phyloP scores from a whole-genome alignment of 164 flowering plant species.

The Kalanchoe fedtschenkoi region DNA sequence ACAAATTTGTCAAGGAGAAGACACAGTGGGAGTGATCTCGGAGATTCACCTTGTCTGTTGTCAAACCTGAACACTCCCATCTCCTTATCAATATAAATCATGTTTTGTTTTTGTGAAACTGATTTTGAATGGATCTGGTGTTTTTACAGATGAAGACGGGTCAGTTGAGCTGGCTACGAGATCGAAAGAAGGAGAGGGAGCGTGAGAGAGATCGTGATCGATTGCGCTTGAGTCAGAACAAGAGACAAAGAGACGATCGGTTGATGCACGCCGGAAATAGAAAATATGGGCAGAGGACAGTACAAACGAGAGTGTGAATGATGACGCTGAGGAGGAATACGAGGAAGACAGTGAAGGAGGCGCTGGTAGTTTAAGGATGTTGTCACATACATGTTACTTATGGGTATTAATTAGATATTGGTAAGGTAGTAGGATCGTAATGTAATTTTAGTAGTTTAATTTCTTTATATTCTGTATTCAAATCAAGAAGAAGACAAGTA shows the following conservation, averaged over 20 bases:
- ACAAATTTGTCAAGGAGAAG: conserved; percentile 66
- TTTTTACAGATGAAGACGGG: conserved; percentile 68
- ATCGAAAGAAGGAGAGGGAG: conserved; percentile 35
- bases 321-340: conserved; percentile 71
- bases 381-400: no score
- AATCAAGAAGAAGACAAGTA: no score
- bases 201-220: conserved; percentile 53
- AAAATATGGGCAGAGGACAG: conserved; percentile 52
- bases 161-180: conserved; percentile 56
- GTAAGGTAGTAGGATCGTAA: no score
- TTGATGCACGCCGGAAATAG: conserved; percentile 26
- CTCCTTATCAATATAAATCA: not conserved
- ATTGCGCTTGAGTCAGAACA: conserved; percentile 49
- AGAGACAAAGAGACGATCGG: conserved; percentile 56
- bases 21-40: conserved; percentile 51
- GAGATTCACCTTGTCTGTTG: conserved; percentile 78
- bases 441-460: no score
- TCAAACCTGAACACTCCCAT: conserved; percentile 28
- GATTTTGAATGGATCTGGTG: conserved; percentile 7
- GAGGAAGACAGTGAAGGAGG: conserved; percentile 38
- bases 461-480: no score
- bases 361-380: conserved; percentile 30
- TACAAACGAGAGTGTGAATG: conserved; percentile 60
- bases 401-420: no score
- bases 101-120: not conserved